Evolutionary conservation across 192 early-diverging fungal species (phyloP).

Genomic region (Dissophora ornata): DNA sequence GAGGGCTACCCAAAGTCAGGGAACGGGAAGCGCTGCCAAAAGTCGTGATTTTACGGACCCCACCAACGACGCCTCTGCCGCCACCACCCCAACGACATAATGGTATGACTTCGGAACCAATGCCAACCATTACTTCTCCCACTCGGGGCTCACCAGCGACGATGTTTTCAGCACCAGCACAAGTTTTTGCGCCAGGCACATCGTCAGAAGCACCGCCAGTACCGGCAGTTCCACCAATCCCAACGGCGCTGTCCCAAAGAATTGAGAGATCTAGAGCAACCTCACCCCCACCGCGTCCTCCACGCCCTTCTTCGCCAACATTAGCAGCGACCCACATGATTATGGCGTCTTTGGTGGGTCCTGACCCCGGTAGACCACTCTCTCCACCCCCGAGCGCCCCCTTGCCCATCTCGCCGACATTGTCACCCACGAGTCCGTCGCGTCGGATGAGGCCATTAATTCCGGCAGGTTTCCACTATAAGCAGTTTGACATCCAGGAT

Average conservation of each 20-base stretch:
- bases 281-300: background rate
- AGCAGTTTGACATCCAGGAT: background rate
- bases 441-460: background rate
- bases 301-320: constrained; percentile 1
- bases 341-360: background rate
- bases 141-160: background rate
- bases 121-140: background rate
- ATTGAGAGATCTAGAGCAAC: background rate
- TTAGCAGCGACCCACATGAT: background rate
- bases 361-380: background rate
- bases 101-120: background rate
- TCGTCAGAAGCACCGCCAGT: background rate
- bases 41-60: background rate
- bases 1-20: background rate
- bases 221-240: background rate
- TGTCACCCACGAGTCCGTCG: background rate
- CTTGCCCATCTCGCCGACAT: constrained; percentile 2
- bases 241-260: background rate
- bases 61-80: constrained; percentile 9
- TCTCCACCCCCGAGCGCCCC: constrained; percentile 9
- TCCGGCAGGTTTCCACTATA: background rate
- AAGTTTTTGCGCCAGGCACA: too few relatives aligned
- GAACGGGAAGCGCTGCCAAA: constrained; percentile 5
- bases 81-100: background rate
- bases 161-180: background rate